Evolutionary conservation across 2,329 filamentous ascomycete genomes (phyloP).

Genomic region (Apiospora saccharicola): DNA sequence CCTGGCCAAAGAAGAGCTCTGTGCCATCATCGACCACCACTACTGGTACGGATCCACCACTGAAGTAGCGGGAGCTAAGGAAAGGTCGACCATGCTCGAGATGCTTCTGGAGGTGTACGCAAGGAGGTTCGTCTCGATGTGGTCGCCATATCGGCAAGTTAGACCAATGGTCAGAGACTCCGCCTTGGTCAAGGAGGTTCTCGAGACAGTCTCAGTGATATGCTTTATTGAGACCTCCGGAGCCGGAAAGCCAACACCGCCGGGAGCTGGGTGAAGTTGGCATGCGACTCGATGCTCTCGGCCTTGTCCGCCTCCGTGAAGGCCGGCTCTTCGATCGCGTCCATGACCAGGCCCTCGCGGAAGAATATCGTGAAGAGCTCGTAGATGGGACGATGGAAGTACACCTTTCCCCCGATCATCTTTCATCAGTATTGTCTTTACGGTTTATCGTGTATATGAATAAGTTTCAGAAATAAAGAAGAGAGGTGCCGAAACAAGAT

Average conservation of each 20-base stretch:
- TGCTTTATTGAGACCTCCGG: neutral
- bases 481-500: neutral
- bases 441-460: neutral
- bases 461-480: neutral
- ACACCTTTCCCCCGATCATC: conserved; percentile 36
- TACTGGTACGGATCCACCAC: too few species aligned
- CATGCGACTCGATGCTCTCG: conserved; percentile 42
- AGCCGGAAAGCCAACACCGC: conserved; percentile 45
- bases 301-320: conserved; percentile 47
- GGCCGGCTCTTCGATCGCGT: conserved; percentile 55
- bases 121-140: too few species aligned
- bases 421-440: neutral
- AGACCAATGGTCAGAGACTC: too few species aligned
- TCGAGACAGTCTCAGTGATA: neutral
- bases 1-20: neutral
- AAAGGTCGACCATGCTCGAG: neutral
- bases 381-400: conserved; percentile 55
- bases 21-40: neutral
- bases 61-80: too few species aligned
- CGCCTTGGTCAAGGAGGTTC: too few species aligned
- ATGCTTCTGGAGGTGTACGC: too few species aligned
- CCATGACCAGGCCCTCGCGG: conserved; percentile 49
- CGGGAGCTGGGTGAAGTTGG: conserved; percentile 50
- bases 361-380: conserved; percentile 54
- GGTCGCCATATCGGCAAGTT: too few species aligned